Conservation (phyloP, 139 green algal species). For the Eudorina sp. region DNA sequence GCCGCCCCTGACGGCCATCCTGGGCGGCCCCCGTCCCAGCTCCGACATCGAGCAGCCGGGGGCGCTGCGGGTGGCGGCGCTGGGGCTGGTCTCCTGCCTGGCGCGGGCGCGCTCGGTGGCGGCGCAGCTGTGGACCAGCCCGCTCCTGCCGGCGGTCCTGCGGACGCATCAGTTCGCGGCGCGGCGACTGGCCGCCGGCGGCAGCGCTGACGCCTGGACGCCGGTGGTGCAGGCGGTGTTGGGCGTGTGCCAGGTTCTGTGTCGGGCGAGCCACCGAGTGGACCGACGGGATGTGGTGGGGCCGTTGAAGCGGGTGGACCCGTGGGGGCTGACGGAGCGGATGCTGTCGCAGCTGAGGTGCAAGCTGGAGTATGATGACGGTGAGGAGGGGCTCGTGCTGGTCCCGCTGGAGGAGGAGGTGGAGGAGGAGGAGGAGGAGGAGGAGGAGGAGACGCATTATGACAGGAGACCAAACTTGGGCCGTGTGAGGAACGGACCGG, state of each 20-base stretch:
- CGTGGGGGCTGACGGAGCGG: background rate
- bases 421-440: background rate
- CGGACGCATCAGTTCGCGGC: background rate
- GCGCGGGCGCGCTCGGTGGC: background rate
- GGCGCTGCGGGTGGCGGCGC: background rate
- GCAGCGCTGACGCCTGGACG: background rate
- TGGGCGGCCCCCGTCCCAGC: background rate
- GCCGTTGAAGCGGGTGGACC: background rate
- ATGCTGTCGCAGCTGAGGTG: conserved; percentile 38
- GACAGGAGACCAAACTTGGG: too few relatives aligned
- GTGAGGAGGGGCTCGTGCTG: conserved; percentile 33
- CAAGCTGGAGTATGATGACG: background rate
- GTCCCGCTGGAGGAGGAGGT: background rate
- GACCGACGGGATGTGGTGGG: background rate
- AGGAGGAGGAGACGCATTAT: too few relatives aligned
- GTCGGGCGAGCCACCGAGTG: conserved; percentile 3
- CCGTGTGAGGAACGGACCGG: too few relatives aligned
- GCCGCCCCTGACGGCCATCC: background rate
- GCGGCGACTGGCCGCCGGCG: background rate
- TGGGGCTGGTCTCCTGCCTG: conserved; percentile 36
- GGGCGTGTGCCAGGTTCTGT: conserved; percentile 28
- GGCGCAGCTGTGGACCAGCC: conserved; percentile 3
- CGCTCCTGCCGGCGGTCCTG: conserved; percentile 22
- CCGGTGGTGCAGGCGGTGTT: background rate
- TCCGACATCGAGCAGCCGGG: background rate